Evolutionary conservation across 2,329 filamentous ascomycete species (phyloP).

Genomic region (Uncinocarpus reesii): DNA sequence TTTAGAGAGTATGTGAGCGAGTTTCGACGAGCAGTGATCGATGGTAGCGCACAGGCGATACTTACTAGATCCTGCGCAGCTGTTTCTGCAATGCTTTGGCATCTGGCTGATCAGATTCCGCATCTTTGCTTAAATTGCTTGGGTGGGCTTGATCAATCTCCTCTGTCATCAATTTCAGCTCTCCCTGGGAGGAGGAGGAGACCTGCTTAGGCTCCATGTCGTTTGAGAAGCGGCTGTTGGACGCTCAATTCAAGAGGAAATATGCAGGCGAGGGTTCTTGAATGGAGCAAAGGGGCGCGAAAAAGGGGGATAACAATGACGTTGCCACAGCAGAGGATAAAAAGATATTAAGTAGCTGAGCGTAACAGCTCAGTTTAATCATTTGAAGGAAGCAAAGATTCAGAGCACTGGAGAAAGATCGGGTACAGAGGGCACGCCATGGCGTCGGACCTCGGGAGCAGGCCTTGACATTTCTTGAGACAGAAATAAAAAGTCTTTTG

Average conservation of each 20-base stretch:
- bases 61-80: slow-evolving; percentile 12
- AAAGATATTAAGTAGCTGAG: too few species aligned
- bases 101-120: slow-evolving; percentile 15
- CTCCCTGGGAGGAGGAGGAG: not conserved
- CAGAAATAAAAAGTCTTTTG: too few species aligned
- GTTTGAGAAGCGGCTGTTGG: not conserved
- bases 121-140: slow-evolving; percentile 6
- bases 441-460: too few species aligned
- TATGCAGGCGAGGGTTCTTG: too few species aligned
- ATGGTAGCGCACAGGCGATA: not conserved
- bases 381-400: too few species aligned
- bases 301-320: too few species aligned
- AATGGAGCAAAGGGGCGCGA: too few species aligned
- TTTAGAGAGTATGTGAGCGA: not conserved
- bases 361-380: too few species aligned
- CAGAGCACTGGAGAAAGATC: too few species aligned
- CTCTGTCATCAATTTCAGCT: slow-evolving; percentile 2
- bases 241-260: not conserved
- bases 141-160: not conserved
- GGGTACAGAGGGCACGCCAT: too few species aligned
- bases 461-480: too few species aligned
- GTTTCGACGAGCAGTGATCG: not conserved
- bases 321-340: too few species aligned
- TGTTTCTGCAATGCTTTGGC: slow-evolving; percentile 13
- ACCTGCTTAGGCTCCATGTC: slow-evolving; percentile 5